Conservation (phyloP, 2,329 filamentous ascomycete genomes). For the Pseudopyricularia javanii region DNA sequence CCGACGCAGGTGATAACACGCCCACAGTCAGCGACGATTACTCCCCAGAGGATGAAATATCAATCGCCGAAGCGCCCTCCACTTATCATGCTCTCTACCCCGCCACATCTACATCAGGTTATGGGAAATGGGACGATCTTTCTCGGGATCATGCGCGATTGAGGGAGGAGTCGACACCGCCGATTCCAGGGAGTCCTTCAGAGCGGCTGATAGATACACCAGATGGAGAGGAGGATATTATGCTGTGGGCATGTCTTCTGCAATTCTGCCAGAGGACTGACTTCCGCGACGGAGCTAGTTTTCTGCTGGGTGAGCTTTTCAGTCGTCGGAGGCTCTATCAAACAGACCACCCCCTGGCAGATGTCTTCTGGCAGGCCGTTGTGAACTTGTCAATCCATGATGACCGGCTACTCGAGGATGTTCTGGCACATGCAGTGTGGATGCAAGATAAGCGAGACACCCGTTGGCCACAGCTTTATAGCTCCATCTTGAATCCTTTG, state of each 20-base stretch:
- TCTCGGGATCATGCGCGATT: slow-evolving; percentile 13
- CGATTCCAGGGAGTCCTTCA: not conserved
- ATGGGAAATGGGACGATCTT: slow-evolving; percentile 14
- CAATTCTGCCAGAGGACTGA: slow-evolving; percentile 15
- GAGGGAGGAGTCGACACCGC: slow-evolving; percentile 12
- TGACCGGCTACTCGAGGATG: slow-evolving; percentile 17
- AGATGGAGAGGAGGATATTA: slow-evolving; percentile 14
- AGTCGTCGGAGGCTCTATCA: slow-evolving; percentile 11
- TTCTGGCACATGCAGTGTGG: slow-evolving; percentile 28
- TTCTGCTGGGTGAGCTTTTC: slow-evolving; percentile 11
- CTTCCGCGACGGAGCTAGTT: slow-evolving; percentile 10
- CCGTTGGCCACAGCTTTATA: slow-evolving; percentile 38
- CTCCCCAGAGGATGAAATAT: not conserved
- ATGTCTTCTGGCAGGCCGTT: slow-evolving; percentile 17
- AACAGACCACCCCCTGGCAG: slow-evolving; percentile 11
- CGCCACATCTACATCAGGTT: slow-evolving; percentile 1
- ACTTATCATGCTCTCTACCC: no score
- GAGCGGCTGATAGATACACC: slow-evolving; percentile 11
- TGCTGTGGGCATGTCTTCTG: slow-evolving; percentile 18
- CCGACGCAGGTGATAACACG: not conserved
- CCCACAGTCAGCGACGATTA: not conserved
- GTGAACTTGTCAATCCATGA: slow-evolving; percentile 19
- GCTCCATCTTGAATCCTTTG: slow-evolving; percentile 29
- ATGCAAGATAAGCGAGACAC: slow-evolving; percentile 24
- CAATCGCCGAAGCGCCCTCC: not conserved